Evolutionary conservation across 2,329 filamentous ascomycete species (phyloP).

Genomic region (Fusarium xyrophilum): DNA sequence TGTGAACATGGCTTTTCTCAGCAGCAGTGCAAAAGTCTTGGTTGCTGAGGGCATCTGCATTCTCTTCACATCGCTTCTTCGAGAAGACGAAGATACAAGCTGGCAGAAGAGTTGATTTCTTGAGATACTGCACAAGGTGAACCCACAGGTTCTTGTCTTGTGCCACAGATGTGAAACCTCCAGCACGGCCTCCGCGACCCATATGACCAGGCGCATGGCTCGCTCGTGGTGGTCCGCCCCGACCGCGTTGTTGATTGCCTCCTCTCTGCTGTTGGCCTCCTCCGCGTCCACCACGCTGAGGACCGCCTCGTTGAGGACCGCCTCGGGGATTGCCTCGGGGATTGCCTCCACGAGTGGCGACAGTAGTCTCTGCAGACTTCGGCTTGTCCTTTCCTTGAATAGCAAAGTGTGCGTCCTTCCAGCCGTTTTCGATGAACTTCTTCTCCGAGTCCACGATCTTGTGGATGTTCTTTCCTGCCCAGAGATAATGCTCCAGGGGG

Average conservation of each 20-base stretch:
- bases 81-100: constrained; percentile 99
- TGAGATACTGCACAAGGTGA: constrained; percentile 88
- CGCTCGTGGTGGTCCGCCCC: constrained; percentile 61
- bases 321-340: constrained; percentile 47
- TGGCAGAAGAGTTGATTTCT: constrained; percentile 84
- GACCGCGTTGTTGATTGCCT: constrained; percentile 59
- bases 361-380: constrained; percentile 51
- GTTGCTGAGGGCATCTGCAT: constrained; percentile 92
- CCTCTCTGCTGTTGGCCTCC: constrained; percentile 56
- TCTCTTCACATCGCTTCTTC: constrained; percentile 96
- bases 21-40: constrained; percentile 92
- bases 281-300: constrained; percentile 56
- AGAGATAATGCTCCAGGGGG: constrained; percentile 93
- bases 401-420: constrained; percentile 89
- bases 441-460: constrained; percentile 96
- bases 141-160: constrained; percentile 98
- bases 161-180: constrained; percentile 85
- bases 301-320: constrained; percentile 50
- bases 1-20: constrained; percentile 96
- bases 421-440: constrained; percentile 87
- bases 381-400: constrained; percentile 83
- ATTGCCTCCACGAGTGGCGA: constrained; percentile 50
- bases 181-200: constrained; percentile 83
- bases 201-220: constrained; percentile 80
- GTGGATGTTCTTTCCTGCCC: constrained; percentile 90